Evolutionary conservation across 495 filamentous ascomycete genomes (phyloP).

Genomic region (Aspergillus sclerotiicarbonarius): DNA sequence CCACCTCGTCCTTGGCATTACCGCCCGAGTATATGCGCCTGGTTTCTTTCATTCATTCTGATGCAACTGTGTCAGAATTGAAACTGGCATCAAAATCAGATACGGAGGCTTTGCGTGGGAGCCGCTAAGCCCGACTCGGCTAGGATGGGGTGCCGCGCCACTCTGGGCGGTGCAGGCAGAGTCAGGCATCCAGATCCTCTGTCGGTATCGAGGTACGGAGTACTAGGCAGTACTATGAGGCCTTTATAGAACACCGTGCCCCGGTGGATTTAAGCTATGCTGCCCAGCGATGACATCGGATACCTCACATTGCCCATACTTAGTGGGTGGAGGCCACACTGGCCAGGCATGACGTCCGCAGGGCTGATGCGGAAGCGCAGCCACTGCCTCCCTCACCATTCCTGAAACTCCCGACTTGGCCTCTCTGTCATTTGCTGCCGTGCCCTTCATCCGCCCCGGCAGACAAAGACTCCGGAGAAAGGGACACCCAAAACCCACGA

Average conservation of each 20-base stretch:
- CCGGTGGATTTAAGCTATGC: slow-evolving; percentile 2
- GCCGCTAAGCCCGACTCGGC: not conserved
- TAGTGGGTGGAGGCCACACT: slow-evolving; percentile 10
- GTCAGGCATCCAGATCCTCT: too few relatives aligned
- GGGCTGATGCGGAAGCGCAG: slow-evolving; percentile 32
- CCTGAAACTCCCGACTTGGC: slow-evolving; percentile 41
- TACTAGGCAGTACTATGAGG: not conserved
- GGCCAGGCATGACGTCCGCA: slow-evolving; percentile 19
- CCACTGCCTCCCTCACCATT: slow-evolving; percentile 24
- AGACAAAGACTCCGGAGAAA: not conserved
- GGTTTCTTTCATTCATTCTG: too few relatives aligned
- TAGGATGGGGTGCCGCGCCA: not conserved
- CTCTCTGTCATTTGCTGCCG: slow-evolving; percentile 25
- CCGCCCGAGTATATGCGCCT: too few relatives aligned
- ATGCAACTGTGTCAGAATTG: too few relatives aligned
- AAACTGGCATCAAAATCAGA: too few relatives aligned
- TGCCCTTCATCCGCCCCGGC: not conserved
- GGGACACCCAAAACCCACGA: not conserved
- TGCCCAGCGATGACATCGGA: slow-evolving; percentile 3
- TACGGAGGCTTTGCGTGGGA: not conserved
- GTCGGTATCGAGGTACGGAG: not conserved
- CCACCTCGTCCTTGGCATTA: too few relatives aligned
- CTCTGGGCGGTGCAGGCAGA: not conserved
- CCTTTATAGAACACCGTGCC: not conserved
- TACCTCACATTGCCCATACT: not conserved